These are phyloP conservation scores for Angomonas desouzai DNA, from an alignment of 208 protist species.

Conservation along the genomic window DNA sequence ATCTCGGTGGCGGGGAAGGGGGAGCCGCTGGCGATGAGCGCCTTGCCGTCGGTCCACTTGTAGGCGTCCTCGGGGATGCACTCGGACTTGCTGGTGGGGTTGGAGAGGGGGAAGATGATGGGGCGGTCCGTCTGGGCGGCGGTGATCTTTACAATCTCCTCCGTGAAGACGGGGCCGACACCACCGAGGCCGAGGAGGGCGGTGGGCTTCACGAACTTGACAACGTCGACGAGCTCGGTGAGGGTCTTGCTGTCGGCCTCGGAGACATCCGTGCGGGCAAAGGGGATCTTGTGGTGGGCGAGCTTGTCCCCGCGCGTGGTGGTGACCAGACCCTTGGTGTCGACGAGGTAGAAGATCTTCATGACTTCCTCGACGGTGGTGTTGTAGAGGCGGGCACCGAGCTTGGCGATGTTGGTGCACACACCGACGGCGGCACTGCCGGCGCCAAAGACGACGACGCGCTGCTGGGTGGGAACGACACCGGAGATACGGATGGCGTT, in stretches of 20 bases:
- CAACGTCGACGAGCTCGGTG: conserved; percentile 54
- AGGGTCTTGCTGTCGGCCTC: conserved; percentile 58
- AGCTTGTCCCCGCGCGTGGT: conserved; percentile 80
- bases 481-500: conserved; percentile 78
- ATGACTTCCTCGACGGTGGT: conserved; percentile 71
- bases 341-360: conserved; percentile 89
- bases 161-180: conserved; percentile 90
- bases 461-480: conserved; percentile 49
- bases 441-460: conserved; percentile 90
- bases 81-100: conserved; percentile 90
- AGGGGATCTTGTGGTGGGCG: conserved; percentile 82
- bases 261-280: conserved; percentile 79
- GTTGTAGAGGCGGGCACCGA: conserved; percentile 58
- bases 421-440: conserved; percentile 94
- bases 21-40: conserved; percentile 94
- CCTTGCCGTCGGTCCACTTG: conserved; percentile 89
- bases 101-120: conserved; percentile 97
- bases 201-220: conserved; percentile 93
- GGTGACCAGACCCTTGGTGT: conserved; percentile 90
- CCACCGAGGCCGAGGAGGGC: conserved; percentile 94
- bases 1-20: conserved; percentile 91
- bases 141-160: conserved; percentile 88
- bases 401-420: conserved; percentile 88
- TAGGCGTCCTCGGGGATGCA: conserved; percentile 92
- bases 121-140: conserved; percentile 74